Conservation (phyloP, 805 yeast genomes). For the Candida quercuum region DNA sequence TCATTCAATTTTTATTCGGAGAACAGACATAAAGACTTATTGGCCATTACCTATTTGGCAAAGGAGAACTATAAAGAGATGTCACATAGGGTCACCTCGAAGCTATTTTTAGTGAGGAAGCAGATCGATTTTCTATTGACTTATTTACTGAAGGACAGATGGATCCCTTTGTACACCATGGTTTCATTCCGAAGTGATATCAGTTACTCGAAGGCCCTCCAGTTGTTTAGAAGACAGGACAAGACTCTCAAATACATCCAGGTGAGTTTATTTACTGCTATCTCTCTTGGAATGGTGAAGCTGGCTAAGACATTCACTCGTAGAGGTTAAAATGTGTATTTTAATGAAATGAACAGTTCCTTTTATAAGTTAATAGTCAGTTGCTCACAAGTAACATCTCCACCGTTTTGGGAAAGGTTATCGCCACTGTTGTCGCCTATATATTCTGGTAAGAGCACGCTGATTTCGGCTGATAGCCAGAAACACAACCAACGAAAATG, state of each 20-base stretch:
- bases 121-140: constrained; percentile 62
- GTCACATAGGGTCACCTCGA: constrained; percentile 72
- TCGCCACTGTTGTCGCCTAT: no score
- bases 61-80: constrained; percentile 79
- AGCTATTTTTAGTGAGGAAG: constrained; percentile 58
- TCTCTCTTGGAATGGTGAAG: no score
- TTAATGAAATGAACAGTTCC: no score
- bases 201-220: constrained; percentile 64
- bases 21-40: constrained; percentile 55
- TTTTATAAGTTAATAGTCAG: no score
- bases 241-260: constrained; percentile 33
- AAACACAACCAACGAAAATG: no score
- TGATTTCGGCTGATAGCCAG: no score
- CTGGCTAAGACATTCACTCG: no score
- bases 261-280: constrained; percentile 8
- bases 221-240: constrained; percentile 49
- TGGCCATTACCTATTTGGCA: constrained; percentile 74
- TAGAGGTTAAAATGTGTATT: no score
- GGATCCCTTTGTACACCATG: constrained; percentile 92
- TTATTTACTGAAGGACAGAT: constrained; percentile 47
- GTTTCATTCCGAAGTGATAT: constrained; percentile 84
- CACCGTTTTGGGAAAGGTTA: no score
- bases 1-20: constrained; percentile 13
- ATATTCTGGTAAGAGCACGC: no score
- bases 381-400: no score